Evolutionary conservation across 805 yeast genomes (phyloP).

Genomic region (Nematodospora valgi): DNA sequence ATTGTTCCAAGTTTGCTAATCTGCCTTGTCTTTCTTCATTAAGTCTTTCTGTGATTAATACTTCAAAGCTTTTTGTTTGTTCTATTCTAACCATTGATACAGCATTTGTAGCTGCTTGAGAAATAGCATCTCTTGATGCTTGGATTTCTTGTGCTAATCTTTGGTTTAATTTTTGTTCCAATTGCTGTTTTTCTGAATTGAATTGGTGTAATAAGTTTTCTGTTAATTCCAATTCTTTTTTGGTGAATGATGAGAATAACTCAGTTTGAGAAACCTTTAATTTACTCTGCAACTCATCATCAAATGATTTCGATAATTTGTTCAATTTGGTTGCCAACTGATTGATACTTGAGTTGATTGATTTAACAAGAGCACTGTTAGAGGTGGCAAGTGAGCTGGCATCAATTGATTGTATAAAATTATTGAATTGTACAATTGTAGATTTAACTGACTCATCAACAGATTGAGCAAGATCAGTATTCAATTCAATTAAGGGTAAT

Average conservation of each 20-base stretch:
- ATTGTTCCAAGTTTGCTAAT: slow-evolving; percentile 61
- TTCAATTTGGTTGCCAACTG: slow-evolving; percentile 30
- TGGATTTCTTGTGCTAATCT: slow-evolving; percentile 63
- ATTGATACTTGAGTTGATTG: slow-evolving; percentile 30
- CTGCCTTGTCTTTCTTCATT: slow-evolving; percentile 66
- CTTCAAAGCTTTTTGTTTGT: slow-evolving; percentile 53
- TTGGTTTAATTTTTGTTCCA: slow-evolving; percentile 56
- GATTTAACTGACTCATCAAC: slow-evolving; percentile 32
- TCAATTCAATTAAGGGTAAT: slow-evolving; percentile 32
- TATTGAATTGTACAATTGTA: slow-evolving; percentile 38
- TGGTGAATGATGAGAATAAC: slow-evolving; percentile 35
- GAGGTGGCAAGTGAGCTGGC: slow-evolving; percentile 21
- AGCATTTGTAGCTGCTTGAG: slow-evolving; percentile 71
- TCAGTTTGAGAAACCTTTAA: slow-evolving; percentile 38
- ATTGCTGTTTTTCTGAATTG: slow-evolving; percentile 54
- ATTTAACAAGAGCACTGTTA: slow-evolving; percentile 26
- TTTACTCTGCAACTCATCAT: slow-evolving; percentile 32
- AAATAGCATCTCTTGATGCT: slow-evolving; percentile 60
- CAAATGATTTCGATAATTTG: slow-evolving; percentile 31
- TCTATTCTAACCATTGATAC: slow-evolving; percentile 63
- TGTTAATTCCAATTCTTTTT: slow-evolving; percentile 56
- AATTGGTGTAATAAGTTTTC: slow-evolving; percentile 58
- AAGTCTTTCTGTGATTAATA: slow-evolving; percentile 26
- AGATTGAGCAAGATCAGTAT: slow-evolving; percentile 16
- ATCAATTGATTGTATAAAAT: slow-evolving; percentile 34